Conservation (phyloP, 441 rosid species). For the Adansonia rubrostipa region DNA sequence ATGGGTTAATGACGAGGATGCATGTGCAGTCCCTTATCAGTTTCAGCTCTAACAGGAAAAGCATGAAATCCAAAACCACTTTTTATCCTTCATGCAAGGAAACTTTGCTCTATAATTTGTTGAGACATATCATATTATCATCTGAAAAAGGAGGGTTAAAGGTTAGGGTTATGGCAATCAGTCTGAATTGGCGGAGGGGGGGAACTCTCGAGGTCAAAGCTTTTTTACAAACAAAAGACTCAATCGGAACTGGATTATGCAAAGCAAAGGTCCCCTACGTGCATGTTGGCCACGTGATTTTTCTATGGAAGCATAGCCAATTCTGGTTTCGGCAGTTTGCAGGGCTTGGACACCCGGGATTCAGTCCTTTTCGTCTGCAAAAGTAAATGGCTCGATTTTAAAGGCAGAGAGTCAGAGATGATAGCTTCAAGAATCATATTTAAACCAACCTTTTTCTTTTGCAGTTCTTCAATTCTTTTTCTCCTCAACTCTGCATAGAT, state of each 20-base stretch:
- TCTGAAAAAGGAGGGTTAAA: not conserved
- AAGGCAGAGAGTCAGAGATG: not conserved
- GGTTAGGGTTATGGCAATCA: not conserved
- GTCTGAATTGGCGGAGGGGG: not conserved
- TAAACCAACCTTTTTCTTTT: no score
- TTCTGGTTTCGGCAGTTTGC: not conserved
- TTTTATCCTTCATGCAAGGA: not conserved
- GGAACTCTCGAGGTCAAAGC: slow-evolving; percentile 23
- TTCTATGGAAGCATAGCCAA: not conserved
- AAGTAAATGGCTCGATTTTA: slow-evolving; percentile 1
- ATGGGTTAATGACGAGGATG: not conserved
- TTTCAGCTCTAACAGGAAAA: not conserved
- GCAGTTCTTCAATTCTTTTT: no score
- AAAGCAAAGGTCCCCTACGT: not conserved
- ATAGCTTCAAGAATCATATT: not conserved
- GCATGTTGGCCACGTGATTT: slow-evolving; percentile 32
- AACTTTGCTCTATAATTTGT: slow-evolving; percentile 1
- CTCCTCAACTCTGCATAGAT: no score
- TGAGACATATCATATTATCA: not conserved
- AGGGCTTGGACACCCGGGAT: slow-evolving; percentile 11
- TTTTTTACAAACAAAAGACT: not conserved
- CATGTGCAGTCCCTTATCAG: not conserved
- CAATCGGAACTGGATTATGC: not conserved
- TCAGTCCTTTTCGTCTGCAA: slow-evolving; percentile 18
- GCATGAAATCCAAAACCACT: not conserved